These are phyloP conservation scores for Castanea mollissima DNA, from an alignment of 306 rosid species.

Conservation along the genomic window DNA sequence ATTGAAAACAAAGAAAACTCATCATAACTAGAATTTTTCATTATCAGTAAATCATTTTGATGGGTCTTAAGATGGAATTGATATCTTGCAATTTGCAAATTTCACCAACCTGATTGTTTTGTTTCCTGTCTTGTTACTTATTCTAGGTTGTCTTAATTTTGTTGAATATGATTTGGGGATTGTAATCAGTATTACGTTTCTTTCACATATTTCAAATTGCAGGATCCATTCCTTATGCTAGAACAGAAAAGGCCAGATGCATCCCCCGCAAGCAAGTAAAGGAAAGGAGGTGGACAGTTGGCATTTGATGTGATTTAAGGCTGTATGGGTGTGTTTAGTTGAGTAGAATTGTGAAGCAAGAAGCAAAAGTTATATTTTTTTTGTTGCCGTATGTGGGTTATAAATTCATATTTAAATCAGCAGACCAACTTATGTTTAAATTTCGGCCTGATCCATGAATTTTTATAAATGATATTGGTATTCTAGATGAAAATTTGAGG, in stretches of 20 bases:
- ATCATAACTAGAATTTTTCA: too few relatives aligned
- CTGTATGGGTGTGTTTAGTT: neutral
- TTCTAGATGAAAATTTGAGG: neutral
- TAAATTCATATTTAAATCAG: neutral
- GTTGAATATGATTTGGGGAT: neutral
- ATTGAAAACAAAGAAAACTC: too few relatives aligned
- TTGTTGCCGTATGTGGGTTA: neutral
- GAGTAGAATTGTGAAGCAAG: neutral
- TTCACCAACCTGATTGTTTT: neutral
- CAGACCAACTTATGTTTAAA: neutral
- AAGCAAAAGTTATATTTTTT: neutral
- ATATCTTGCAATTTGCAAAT: neutral
- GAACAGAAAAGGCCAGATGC: constrained; percentile 35
- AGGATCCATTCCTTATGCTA: constrained; percentile 66
- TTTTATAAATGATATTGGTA: neutral
- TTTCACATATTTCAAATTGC: constrained; percentile 18
- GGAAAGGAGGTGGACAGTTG: constrained; percentile 6
- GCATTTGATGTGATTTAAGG: neutral
- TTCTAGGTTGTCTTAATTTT: neutral
- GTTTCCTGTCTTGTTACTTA: neutral
- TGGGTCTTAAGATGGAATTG: neutral
- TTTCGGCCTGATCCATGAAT: neutral
- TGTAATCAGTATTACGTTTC: neutral
- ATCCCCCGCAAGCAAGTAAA: constrained; percentile 40
- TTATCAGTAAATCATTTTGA: too few relatives aligned